These are phyloP conservation scores for Boletus rufocinnamomeus DNA, from an alignment of 768 basidiomycete genomes.

Conservation along the genomic window DNA sequence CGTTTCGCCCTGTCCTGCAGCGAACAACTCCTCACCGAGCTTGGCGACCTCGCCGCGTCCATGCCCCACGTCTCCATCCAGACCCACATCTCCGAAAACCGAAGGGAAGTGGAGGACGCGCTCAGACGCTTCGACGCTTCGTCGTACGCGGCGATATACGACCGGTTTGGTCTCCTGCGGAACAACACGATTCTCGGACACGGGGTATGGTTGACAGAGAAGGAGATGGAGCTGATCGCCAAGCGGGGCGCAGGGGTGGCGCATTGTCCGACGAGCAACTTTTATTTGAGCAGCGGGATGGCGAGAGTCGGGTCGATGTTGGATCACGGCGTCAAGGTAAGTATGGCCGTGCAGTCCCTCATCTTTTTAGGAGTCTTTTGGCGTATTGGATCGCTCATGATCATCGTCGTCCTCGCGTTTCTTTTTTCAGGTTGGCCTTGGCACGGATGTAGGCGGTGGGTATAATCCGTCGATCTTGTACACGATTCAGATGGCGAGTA, in stretches of 20 bases:
- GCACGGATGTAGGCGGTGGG: constrained; percentile 89
- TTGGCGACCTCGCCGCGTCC: constrained; percentile 58
- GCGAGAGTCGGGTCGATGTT: constrained; percentile 75
- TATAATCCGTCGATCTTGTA: constrained; percentile 77
- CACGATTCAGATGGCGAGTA: constrained; percentile 72
- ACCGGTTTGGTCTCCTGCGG: constrained; percentile 68
- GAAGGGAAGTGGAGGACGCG: constrained; percentile 63
- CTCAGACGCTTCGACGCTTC: constrained; percentile 63
- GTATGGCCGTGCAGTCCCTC: too few relatives aligned
- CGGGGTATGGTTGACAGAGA: constrained; percentile 71
- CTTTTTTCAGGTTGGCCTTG: constrained; percentile 71
- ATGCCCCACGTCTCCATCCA: constrained; percentile 73
- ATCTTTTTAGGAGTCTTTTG: neutral
- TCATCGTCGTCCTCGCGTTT: neutral
- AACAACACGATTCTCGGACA: constrained; percentile 84
- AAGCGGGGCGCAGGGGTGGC: constrained; percentile 69
- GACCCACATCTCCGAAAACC: constrained; percentile 90
- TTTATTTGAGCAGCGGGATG: constrained; percentile 83
- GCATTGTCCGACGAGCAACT: constrained; percentile 93
- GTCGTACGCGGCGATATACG: constrained; percentile 81
- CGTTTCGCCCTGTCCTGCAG: constrained; percentile 92
- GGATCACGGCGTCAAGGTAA: constrained; percentile 81
- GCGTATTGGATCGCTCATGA: neutral
- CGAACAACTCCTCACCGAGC: constrained; percentile 53
- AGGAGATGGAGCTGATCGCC: constrained; percentile 71